Evolutionary conservation across 1,139 yeast species (phyloP).

Genomic region (Geotrichum bryndzae): DNA sequence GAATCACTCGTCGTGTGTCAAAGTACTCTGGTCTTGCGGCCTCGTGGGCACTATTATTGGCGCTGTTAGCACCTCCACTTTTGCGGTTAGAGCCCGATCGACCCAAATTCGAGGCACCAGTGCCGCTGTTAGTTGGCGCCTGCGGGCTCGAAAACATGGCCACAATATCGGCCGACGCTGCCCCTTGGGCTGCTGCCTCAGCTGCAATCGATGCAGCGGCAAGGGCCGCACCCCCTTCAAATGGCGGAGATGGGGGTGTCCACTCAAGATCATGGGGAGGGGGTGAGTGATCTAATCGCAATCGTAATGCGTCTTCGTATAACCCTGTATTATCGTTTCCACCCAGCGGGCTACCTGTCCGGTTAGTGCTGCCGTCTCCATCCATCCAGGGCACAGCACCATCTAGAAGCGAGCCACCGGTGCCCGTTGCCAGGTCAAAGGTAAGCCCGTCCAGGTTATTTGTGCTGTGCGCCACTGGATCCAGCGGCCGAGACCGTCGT

Average conservation of each 20-base stretch:
- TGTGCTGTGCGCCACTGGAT: background rate
- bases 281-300: background rate
- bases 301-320: background rate
- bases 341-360: background rate
- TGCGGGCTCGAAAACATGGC: background rate
- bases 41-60: background rate
- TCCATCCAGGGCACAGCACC: constrained; percentile 4
- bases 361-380: background rate
- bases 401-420: background rate
- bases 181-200: constrained; percentile 6
- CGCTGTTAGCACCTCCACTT: background rate
- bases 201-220: constrained; percentile 6
- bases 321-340: background rate
- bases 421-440: constrained; percentile 2
- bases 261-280: background rate
- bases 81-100: background rate
- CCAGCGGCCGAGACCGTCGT: background rate
- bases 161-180: background rate
- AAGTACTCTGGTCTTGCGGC: constrained; percentile 23
- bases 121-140: background rate
- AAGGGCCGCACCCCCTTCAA: constrained; percentile 2
- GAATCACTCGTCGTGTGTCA: constrained; percentile 42
- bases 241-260: constrained; percentile 6
- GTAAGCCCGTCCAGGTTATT: background rate
- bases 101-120: background rate